Conservation (phyloP, 2,329 filamentous ascomycete species). For the Ciborinia camelliae region DNA sequence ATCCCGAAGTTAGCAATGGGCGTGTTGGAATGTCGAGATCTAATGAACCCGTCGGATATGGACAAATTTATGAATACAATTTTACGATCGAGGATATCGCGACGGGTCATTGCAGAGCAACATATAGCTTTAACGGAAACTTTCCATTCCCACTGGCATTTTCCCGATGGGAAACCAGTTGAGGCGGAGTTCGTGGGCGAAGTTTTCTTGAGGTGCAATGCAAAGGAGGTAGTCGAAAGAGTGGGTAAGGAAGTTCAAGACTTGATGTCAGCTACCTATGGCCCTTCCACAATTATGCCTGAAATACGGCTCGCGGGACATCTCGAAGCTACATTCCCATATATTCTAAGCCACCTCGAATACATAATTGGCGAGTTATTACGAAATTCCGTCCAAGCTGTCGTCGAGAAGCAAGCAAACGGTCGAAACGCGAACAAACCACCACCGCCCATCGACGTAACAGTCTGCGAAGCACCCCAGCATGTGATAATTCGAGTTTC, state of each 20-base stretch:
- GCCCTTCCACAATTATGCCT: conserved; percentile 67
- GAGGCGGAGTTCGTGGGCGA: conserved; percentile 88
- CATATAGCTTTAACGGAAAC: conserved; percentile 93
- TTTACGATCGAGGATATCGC: conserved; percentile 85
- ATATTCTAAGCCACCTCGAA: conserved; percentile 92
- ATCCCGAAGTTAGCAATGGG: conserved; percentile 95
- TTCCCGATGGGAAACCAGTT: conserved; percentile 59
- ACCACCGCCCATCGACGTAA: conserved; percentile 84
- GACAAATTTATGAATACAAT: conserved; percentile 96
- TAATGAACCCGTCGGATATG: conserved; percentile 76
- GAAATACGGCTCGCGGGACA: conserved; percentile 82
- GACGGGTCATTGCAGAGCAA: conserved; percentile 95
- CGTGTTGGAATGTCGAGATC: conserved; percentile 80
- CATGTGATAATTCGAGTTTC: conserved; percentile 96
- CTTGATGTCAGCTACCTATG: conserved; percentile 73
- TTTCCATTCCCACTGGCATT: conserved; percentile 87
- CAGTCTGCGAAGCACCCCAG: conserved; percentile 89
- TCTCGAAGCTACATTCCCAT: conserved; percentile 86
- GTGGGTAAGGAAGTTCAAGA: conserved; percentile 74
- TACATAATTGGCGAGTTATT: conserved; percentile 96
- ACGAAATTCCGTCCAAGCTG: conserved; percentile 89
- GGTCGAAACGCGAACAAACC: conserved; percentile 26
- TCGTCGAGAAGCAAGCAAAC: conserved; percentile 69
- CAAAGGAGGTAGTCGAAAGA: conserved; percentile 80
- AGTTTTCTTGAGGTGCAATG: conserved; percentile 90